phyloP scores from a whole-genome alignment of 2,329 filamentous ascomycete genomes.

The Ascochyta koolunga region DNA sequence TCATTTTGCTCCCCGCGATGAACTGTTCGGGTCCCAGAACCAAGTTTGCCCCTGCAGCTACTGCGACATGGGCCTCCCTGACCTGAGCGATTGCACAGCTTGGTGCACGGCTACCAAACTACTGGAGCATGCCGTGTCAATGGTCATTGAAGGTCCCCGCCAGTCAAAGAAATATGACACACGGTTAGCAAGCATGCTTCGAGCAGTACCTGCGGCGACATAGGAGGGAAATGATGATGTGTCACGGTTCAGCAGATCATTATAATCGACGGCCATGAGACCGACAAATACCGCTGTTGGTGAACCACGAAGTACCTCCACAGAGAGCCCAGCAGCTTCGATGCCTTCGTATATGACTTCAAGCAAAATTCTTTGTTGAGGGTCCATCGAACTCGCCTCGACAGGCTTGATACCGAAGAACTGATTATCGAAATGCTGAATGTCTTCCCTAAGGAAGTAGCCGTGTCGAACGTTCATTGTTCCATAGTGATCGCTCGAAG shows the following conservation, averaged over 20 bases:
- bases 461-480: constrained; percentile 38
- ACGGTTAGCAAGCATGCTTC: constrained; percentile 43
- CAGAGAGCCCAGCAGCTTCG: constrained; percentile 18
- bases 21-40: constrained; percentile 21
- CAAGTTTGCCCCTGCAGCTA: constrained; percentile 23
- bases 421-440: constrained; percentile 24
- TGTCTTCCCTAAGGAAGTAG: constrained; percentile 26
- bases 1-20: constrained; percentile 34
- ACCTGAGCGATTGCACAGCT: constrained; percentile 19
- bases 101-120: constrained; percentile 39
- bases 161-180: constrained; percentile 48
- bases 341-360: constrained; percentile 29
- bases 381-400: constrained; percentile 32
- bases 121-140: constrained; percentile 50
- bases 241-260: constrained; percentile 9
- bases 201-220: constrained; percentile 27
- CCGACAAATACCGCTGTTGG: constrained; percentile 20
- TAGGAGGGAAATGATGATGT: constrained; percentile 19
- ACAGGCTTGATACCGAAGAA: constrained; percentile 29
- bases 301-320: constrained; percentile 13
- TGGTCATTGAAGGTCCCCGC: constrained; percentile 44
- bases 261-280: constrained; percentile 21
- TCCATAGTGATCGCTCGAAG: constrained; percentile 30
- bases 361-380: constrained; percentile 30
- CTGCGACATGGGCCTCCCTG: constrained; percentile 22